Evolutionary conservation across 768 basidiomycete species (phyloP).

Genomic region (Naganishia vaughanmartiniae): DNA sequence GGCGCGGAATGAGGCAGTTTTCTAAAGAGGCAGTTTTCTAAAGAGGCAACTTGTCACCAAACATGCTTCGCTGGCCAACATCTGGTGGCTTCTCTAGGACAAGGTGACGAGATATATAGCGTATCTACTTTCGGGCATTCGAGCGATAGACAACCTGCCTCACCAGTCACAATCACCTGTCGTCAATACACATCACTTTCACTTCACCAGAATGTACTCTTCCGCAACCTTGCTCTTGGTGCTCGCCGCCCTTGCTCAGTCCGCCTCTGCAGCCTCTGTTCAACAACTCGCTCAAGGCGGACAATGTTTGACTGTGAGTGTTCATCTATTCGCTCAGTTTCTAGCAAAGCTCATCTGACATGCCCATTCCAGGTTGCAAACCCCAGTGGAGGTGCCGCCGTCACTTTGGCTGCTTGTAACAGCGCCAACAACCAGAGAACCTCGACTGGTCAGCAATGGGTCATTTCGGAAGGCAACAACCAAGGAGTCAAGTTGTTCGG

Average conservation of each 20-base stretch:
- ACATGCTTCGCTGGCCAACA: not conserved
- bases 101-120: not conserved
- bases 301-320: slow-evolving; percentile 31
- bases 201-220: slow-evolving; percentile 20
- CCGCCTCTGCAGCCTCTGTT: slow-evolving; percentile 28
- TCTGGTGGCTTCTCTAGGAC: not conserved
- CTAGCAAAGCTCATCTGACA: not conserved
- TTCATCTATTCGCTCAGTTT: not conserved
- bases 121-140: not conserved
- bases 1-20: not conserved
- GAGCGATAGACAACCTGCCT: not conserved
- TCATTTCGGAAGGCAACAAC: slow-evolving; percentile 37
- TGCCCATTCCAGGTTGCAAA: slow-evolving; percentile 28
- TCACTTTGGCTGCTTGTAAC: slow-evolving; percentile 33
- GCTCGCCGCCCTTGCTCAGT: slow-evolving; percentile 32
- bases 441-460: slow-evolving; percentile 39
- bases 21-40: not conserved
- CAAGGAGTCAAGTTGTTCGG: slow-evolving; percentile 35
- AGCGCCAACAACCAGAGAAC: slow-evolving; percentile 29
- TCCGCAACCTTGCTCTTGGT: slow-evolving; percentile 20
- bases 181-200: not conserved
- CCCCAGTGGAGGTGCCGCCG: slow-evolving; percentile 29
- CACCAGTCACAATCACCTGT: not conserved
- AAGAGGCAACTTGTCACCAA: not conserved
- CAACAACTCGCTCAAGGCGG: slow-evolving; percentile 31